phyloP scores from a whole-genome alignment of 2,329 filamentous ascomycete species.

The Nemania sp. region DNA sequence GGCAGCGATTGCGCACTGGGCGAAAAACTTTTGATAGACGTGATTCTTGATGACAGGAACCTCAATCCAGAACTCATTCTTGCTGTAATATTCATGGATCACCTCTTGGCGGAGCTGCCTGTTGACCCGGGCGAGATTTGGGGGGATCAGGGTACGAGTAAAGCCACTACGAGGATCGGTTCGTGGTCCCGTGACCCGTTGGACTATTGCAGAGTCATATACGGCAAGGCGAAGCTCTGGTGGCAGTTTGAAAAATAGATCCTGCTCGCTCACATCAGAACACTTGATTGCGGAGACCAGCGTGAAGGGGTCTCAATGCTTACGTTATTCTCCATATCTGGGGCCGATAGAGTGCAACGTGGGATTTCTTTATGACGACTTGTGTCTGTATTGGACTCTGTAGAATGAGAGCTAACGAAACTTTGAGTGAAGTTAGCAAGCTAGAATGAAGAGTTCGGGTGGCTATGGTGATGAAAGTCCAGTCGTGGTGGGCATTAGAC shows the following conservation, averaged over 20 bases:
- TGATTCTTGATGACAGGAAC: not conserved
- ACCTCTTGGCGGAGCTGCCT: slow-evolving; percentile 2
- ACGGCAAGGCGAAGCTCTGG: slow-evolving; percentile 3
- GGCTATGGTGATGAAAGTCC: too few relatives aligned
- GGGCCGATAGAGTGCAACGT: not conserved
- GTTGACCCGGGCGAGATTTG: slow-evolving; percentile 8
- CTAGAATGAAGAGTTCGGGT: not conserved
- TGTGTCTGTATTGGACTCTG: not conserved
- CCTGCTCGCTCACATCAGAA: not conserved
- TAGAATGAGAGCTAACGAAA: not conserved
- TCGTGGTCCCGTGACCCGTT: not conserved
- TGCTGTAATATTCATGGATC: not conserved
- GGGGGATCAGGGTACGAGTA: not conserved
- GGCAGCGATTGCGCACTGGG: not conserved
- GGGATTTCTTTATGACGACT: not conserved
- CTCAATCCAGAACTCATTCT: slow-evolving; percentile 5
- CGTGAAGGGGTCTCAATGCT: not conserved
- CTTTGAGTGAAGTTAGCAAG: not conserved
- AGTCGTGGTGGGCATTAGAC: too few relatives aligned
- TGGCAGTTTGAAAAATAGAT: not conserved
- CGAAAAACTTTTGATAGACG: not conserved
- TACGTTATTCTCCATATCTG: not conserved
- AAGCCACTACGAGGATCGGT: not conserved
- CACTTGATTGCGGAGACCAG: not conserved
- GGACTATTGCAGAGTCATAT: not conserved